Conservation (phyloP, 305 asterid species). For the Vinca major region DNA sequence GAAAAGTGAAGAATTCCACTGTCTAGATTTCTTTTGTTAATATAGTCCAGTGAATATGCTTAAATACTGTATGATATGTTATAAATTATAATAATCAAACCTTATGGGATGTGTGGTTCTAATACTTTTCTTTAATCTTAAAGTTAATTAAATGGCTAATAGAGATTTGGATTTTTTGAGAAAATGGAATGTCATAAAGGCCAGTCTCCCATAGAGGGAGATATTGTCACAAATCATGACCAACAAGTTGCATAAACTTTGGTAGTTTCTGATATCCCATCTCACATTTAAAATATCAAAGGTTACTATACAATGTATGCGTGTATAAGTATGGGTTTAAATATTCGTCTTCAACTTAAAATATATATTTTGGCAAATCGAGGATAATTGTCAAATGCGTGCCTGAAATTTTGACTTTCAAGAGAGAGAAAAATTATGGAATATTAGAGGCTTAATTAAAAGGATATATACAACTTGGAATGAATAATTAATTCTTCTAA, state of each 20-base stretch:
- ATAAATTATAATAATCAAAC: conserved; percentile 3
- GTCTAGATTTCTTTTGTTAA: conserved; percentile 9
- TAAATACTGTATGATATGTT: neutral
- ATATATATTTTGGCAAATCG: too few species aligned
- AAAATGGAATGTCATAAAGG: conserved; percentile 17
- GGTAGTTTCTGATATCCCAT: neutral
- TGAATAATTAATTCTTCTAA: neutral
- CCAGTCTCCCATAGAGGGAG: conserved; percentile 4
- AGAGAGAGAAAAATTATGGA: too few species aligned
- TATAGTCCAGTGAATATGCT: conserved; percentile 17
- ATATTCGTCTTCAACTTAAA: too few species aligned
- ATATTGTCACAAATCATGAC: conserved; percentile 11
- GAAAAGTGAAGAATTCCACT: conserved; percentile 18
- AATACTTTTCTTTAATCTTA: conserved; percentile 2
- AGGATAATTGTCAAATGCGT: too few species aligned
- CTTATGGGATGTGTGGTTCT: conserved; percentile 13
- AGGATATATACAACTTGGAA: neutral
- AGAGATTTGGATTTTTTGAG: conserved; percentile 6
- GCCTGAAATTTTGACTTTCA: too few species aligned
- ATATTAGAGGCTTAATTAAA: too few species aligned
- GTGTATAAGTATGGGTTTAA: too few species aligned
- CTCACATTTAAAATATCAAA: too few species aligned
- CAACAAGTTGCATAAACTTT: conserved; percentile 7
- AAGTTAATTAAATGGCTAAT: neutral
- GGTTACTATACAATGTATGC: too few species aligned